Conservation (phyloP, 179 eudicot species). For the Silene vulgaris region DNA sequence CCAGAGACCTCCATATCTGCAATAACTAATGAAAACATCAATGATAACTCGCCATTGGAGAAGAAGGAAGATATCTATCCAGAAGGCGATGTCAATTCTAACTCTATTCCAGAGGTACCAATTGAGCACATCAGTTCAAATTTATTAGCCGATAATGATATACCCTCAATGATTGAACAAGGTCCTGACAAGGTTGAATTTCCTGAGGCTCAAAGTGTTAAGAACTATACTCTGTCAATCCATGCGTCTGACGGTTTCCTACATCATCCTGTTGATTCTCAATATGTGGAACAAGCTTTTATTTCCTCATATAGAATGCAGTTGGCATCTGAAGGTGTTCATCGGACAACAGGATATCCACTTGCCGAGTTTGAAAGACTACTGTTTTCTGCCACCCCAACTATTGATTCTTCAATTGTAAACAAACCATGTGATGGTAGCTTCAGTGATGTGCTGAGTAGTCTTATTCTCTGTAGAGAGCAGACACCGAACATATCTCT, state of each 20-base stretch:
- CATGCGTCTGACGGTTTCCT: conserved; percentile 9
- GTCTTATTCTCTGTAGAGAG: conserved; percentile 24
- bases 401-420: conserved; percentile 22
- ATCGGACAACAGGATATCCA: conserved; percentile 37
- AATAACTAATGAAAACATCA: not conserved
- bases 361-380: conserved; percentile 48
- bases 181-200: conserved; percentile 10
- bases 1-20: conserved; percentile 8
- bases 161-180: not conserved
- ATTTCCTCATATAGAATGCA: conserved; percentile 25
- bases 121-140: not conserved
- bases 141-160: not conserved
- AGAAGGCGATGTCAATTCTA: conserved; percentile 13
- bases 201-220: not conserved
- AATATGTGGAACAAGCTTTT: conserved; percentile 22
- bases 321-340: conserved; percentile 38
- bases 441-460: conserved; percentile 17
- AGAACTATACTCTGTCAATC: not conserved
- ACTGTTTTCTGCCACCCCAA: conserved; percentile 41
- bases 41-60: conserved; percentile 6
- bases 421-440: conserved; percentile 17
- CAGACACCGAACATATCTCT: conserved; percentile 35
- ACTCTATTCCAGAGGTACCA: not conserved
- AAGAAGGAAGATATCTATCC: conserved; percentile 1
- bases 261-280: conserved; percentile 6